Evolutionary conservation across 768 basidiomycete species (phyloP).

Genomic region (Tulasnella sp.): DNA sequence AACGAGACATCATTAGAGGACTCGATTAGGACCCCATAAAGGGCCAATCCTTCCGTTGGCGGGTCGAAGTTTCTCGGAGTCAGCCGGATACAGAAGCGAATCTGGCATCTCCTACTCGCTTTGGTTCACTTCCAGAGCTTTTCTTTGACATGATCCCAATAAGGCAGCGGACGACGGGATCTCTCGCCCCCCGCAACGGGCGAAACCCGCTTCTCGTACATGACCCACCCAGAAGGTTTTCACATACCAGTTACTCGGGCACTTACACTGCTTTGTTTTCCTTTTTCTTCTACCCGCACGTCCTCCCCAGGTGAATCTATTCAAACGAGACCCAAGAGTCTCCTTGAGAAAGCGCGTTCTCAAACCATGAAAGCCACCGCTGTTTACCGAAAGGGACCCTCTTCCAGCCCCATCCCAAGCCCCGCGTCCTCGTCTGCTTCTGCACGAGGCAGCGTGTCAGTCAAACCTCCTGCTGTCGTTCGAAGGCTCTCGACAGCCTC

Average conservation of each 20-base stretch:
- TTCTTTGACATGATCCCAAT: background rate
- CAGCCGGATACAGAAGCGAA: background rate
- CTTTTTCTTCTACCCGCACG: background rate
- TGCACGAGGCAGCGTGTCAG: constrained; percentile 36
- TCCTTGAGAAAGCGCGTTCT: constrained; percentile 71
- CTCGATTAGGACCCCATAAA: background rate
- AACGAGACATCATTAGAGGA: background rate
- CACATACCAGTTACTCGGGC: background rate
- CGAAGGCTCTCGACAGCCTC: background rate
- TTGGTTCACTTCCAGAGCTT: background rate
- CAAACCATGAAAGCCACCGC: constrained; percentile 53
- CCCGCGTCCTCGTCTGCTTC: constrained; percentile 46
- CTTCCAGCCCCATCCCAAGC: constrained; percentile 28
- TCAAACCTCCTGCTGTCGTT: background rate
- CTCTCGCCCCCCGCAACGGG: background rate
- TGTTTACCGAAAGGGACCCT: constrained; percentile 11
- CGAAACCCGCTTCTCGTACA: background rate
- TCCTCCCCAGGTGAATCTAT: background rate
- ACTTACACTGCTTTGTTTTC: background rate
- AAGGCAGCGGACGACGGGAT: background rate
- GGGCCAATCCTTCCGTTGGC: background rate
- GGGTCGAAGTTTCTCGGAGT: background rate
- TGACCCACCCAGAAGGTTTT: background rate
- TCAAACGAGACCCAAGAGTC: constrained; percentile 50
- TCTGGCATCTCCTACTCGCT: background rate